phyloP scores from a whole-genome alignment of 139 green algal species.

The Closterium sp. region DNA sequence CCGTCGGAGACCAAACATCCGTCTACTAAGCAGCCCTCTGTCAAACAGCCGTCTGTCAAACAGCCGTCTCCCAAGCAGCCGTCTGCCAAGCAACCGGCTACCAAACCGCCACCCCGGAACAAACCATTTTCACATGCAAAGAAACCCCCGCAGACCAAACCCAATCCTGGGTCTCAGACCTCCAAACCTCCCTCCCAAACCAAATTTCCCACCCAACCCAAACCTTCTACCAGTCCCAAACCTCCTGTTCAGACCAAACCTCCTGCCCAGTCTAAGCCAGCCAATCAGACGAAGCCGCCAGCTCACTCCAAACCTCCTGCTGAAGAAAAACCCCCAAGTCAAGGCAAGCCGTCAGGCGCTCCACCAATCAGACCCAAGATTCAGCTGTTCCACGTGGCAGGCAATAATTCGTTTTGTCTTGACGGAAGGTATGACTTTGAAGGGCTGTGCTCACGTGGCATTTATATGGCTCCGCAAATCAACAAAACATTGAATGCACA shows the following conservation, averaged over 20 bases:
- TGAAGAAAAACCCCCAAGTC: neutral
- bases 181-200: neutral
- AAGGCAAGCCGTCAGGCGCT: neutral
- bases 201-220: neutral
- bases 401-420: neutral
- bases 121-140: neutral
- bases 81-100: neutral
- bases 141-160: neutral
- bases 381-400: neutral
- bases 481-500: neutral
- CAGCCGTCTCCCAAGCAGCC: neutral
- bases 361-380: neutral
- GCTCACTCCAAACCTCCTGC: neutral
- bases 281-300: neutral
- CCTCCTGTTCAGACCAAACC: neutral
- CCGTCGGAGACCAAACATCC: no score
- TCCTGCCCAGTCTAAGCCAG: neutral
- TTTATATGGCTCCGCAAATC: neutral
- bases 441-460: neutral
- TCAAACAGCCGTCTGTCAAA: no score
- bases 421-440: neutral
- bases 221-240: neutral
- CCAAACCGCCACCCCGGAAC: neutral
- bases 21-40: no score
- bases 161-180: neutral